A percentile compares a stretch with the other conserved stretches of the same genome.
Evolutionary conservation across 257 asterid genomes (phyloP).

Genomic region (Parsonsia alboflavescens): DNA sequence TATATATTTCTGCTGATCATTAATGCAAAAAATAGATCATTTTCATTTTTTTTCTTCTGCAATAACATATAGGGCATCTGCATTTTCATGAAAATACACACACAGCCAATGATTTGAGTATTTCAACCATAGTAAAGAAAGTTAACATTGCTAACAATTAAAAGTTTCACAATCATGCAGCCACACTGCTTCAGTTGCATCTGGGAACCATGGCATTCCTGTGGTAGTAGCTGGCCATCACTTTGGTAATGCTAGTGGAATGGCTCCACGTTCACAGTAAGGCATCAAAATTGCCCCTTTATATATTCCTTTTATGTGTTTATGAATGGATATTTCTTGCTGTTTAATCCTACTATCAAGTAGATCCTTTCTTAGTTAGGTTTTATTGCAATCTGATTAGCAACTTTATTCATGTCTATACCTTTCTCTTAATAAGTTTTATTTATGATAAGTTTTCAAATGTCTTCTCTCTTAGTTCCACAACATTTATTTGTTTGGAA

Average conservation of each 20-base stretch:
- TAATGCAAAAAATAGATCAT: not conserved
- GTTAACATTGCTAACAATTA: not conserved
- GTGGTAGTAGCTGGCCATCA: slow-evolving; percentile 87
- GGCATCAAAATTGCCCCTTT: slow-evolving; percentile 19
- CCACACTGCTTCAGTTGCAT: slow-evolving; percentile 91
- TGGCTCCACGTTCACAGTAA: slow-evolving; percentile 99
- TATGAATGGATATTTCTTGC: not conserved
- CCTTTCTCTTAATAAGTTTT: no score
- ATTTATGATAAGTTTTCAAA: not conserved
- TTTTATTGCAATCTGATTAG: not conserved
- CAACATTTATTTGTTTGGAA: no score
- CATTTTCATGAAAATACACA: not conserved
- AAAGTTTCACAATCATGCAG: slow-evolving; percentile 33
- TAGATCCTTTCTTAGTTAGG: not conserved
- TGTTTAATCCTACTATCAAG: not conserved
- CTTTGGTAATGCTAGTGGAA: slow-evolving; percentile 99
- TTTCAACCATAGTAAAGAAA: not conserved
- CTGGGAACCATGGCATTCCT: slow-evolving; percentile 91
- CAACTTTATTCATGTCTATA: not conserved
- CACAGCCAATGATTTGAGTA: not conserved
- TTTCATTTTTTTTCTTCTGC: not conserved
- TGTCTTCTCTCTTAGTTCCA: not conserved
- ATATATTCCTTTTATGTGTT: not conserved
- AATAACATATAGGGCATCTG: not conserved
- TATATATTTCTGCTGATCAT: not conserved